These are phyloP conservation scores for Tolypocladium pustulatum DNA, from an alignment of 2,329 filamentous ascomycete species.

Conservation along the genomic window DNA sequence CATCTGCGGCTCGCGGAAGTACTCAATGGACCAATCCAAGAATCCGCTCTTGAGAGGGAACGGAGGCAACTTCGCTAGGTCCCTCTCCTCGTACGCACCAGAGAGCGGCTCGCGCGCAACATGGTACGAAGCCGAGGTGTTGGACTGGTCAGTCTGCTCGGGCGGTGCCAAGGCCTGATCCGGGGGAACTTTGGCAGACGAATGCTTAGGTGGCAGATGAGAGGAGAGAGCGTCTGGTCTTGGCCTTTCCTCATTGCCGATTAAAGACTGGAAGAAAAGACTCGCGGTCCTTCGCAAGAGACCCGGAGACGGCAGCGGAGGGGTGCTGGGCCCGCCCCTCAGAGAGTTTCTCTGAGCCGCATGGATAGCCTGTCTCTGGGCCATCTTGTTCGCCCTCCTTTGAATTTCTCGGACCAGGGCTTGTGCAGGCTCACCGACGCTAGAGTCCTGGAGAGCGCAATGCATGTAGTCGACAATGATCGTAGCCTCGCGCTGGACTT, in stretches of 20 bases:
- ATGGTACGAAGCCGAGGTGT: constrained; percentile 60
- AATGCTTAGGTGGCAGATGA: constrained; percentile 16
- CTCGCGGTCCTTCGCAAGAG: constrained; percentile 55
- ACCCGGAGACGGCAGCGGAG: constrained; percentile 44
- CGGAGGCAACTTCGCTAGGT: constrained; percentile 44
- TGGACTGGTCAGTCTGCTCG: constrained; percentile 62
- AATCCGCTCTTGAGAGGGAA: constrained; percentile 78
- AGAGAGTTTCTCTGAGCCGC: constrained; percentile 32
- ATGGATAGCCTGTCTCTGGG: constrained; percentile 31
- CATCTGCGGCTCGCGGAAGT: constrained; percentile 98
- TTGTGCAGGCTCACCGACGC: constrained; percentile 61
- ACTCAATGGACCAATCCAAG: constrained; percentile 92
- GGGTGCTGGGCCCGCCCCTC: constrained; percentile 22
- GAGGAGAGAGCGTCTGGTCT: constrained; percentile 20
- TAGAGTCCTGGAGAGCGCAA: constrained; percentile 64
- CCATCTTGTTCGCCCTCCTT: constrained; percentile 35
- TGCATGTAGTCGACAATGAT: constrained; percentile 83
- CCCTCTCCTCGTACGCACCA: constrained; percentile 57
- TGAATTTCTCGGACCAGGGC: constrained; percentile 64
- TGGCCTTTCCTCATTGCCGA: constrained; percentile 35
- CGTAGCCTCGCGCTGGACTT: constrained; percentile 77
- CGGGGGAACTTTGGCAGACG: constrained; percentile 25
- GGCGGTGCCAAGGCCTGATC: constrained; percentile 45
- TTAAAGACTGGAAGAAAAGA: constrained; percentile 49
- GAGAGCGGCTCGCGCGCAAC: constrained; percentile 70